Base-by-base conservation (phyloP, 2,329 filamentous ascomycete species). In the Trichoderma citrinoviride region DNA sequence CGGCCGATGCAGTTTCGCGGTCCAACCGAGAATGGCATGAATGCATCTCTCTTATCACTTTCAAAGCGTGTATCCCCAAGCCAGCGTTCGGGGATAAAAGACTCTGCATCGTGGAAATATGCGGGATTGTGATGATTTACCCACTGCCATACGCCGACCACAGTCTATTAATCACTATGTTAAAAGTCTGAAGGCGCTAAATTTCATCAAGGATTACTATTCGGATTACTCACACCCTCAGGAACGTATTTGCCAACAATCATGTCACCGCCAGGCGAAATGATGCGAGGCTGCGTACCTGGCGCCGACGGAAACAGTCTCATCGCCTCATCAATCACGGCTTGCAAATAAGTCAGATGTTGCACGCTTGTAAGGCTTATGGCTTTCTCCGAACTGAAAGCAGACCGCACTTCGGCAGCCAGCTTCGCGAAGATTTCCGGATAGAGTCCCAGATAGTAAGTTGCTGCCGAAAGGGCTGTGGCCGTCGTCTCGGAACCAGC, bases 291-390 rank as follows among this genome's bases (percentile, higher is more conserved):
- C 47, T 78, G 72, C 7, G 77, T 70, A 1, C 77, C 78, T 3
- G 76, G 75, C 0, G 80, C 75, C 0, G 81, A 80, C 2, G 81
- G 79, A 66, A 76, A 78, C 21, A 83, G 75, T 0, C 83, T 75
- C n/a, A 84, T 71, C 0, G 77, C 79, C 68, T 85, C 83, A 58
- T 78, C 78, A 46, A 85, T 78, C 8, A 80, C 78, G 0, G 82
- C 83, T 67, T 81, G 78, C 5, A 86, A 74, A 66, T 83, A 85
- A 0, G 77, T 15, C 2, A 71, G 49, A 5, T 64, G 27, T 10
- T 66, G 40, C 15, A 67, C 65, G 12, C 43, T 64, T 3, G 29
- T 19, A 1, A 70, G n/a, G n/a, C 53, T 64, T 21, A 71, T 70
- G 4, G 69, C 68, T 1, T 66, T 40, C 19, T 66, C 66, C 5